These are phyloP conservation scores for Cupressus sempervirens DNA, from an alignment of 75 land plant species.

Conservation along the genomic window DNA sequence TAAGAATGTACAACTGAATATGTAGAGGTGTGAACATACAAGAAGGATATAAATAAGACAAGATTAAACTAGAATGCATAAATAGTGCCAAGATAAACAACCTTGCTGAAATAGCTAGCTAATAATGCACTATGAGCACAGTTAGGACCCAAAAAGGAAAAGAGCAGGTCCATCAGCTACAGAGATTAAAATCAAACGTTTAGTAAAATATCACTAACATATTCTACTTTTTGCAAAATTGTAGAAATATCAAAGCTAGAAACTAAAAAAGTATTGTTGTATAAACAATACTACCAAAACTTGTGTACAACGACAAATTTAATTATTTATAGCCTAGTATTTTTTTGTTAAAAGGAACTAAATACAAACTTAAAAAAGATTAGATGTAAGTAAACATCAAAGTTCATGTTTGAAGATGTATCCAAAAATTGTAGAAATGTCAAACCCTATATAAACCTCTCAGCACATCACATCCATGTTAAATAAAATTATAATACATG, in stretches of 20 bases:
- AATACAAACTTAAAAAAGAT: background rate
- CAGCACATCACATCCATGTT: too few species aligned
- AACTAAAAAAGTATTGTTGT: background rate
- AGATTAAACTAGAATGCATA: background rate
- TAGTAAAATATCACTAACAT: background rate
- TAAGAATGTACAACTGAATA: too few species aligned
- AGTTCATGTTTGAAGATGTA: too few species aligned
- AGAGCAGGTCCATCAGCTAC: constrained; percentile 84
- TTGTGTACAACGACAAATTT: background rate
- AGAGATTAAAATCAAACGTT: background rate
- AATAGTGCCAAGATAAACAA: constrained; percentile 15
- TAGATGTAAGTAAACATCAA: background rate
- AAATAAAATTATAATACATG: too few species aligned
- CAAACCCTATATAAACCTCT: too few species aligned
- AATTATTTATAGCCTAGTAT: background rate
- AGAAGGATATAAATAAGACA: background rate
- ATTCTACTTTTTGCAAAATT: background rate
- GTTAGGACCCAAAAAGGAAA: constrained; percentile 85
- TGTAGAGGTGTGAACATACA: background rate
- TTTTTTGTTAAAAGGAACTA: background rate
- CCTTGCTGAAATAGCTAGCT: constrained; percentile 99
- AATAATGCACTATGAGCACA: constrained; percentile 70
- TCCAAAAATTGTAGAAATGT: too few species aligned
- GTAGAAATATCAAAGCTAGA: background rate
- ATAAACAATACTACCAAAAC: background rate